These are phyloP conservation scores for Tilletia caries DNA, from an alignment of 1,284 basidiomycete species.

Conservation along the genomic window DNA sequence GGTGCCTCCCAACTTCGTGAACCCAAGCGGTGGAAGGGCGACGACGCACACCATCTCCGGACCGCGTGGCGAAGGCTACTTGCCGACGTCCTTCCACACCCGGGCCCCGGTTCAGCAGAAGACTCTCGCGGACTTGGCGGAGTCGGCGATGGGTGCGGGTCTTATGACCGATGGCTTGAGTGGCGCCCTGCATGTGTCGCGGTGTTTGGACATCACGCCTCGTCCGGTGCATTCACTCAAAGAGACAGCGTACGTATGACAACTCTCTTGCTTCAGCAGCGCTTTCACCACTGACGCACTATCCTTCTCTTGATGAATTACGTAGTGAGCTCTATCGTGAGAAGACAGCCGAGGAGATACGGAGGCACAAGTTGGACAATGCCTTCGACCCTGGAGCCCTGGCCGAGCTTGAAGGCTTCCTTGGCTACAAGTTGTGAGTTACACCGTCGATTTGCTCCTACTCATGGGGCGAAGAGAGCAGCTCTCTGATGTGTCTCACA, in stretches of 20 bases:
- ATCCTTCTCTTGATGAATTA: not conserved
- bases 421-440: slow-evolving; percentile 26
- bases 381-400: slow-evolving; percentile 19
- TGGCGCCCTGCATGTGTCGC: slow-evolving; percentile 16
- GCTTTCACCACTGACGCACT: not conserved
- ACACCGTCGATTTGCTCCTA: too few species aligned
- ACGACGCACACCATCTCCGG: not conserved
- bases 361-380: slow-evolving; percentile 19
- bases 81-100: not conserved
- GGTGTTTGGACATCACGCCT: slow-evolving; percentile 21
- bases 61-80: not conserved
- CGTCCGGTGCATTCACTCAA: slow-evolving; percentile 1
- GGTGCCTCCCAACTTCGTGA: not conserved
- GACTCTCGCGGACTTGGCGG: slow-evolving; percentile 31
- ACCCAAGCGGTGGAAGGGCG: slow-evolving; percentile 1
- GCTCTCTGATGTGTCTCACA: too few species aligned
- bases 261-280: too few species aligned
- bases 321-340: not conserved
- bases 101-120: slow-evolving; percentile 23
- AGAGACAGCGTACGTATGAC: slow-evolving; percentile 16
- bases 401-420: slow-evolving; percentile 20
- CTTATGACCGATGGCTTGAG: slow-evolving; percentile 7
- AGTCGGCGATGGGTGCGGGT: slow-evolving; percentile 31
- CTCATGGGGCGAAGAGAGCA: too few species aligned
- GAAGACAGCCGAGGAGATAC: not conserved